phyloP scores from a whole-genome alignment of 768 basidiomycete genomes.

The Chlorophyllum brunneum region DNA sequence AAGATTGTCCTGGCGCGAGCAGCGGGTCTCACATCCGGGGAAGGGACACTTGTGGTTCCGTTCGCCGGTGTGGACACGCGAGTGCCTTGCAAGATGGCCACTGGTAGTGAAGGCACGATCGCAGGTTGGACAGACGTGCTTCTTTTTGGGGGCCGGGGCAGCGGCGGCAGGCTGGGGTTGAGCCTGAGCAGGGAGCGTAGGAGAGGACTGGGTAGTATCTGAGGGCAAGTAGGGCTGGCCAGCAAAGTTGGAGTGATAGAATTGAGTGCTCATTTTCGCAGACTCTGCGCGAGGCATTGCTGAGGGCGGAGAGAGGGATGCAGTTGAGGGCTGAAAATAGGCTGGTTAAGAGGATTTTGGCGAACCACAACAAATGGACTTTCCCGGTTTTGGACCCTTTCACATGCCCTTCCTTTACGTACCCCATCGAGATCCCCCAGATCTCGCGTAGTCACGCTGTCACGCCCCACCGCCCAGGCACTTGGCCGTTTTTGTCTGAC shows the following conservation, averaged over 20 bases:
- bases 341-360: slow-evolving; percentile 14
- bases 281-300: slow-evolving; percentile 37
- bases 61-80: slow-evolving; percentile 89
- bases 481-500: slow-evolving; percentile 5
- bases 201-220: slow-evolving; percentile 23
- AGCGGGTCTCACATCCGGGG: slow-evolving; percentile 91
- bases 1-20: slow-evolving; percentile 87
- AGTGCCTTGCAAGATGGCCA: slow-evolving; percentile 84
- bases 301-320: slow-evolving; percentile 13
- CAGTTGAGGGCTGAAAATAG: slow-evolving; percentile 14
- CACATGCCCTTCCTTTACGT: slow-evolving; percentile 12
- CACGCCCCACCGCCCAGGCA: slow-evolving; percentile 12
- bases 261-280: slow-evolving; percentile 23
- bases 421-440: slow-evolving; percentile 6
- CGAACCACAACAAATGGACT: not conserved
- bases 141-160: slow-evolving; percentile 31
- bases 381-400: slow-evolving; percentile 5
- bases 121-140: slow-evolving; percentile 69
- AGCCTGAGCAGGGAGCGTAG: slow-evolving; percentile 24
- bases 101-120: slow-evolving; percentile 81
- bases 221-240: slow-evolving; percentile 24
- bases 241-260: slow-evolving; percentile 31
- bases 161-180: slow-evolving; percentile 16
- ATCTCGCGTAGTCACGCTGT: slow-evolving; percentile 6
- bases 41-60: slow-evolving; percentile 92